Conservation (phyloP, 306 rosid genomes). For the Pyrus communis region DNA sequence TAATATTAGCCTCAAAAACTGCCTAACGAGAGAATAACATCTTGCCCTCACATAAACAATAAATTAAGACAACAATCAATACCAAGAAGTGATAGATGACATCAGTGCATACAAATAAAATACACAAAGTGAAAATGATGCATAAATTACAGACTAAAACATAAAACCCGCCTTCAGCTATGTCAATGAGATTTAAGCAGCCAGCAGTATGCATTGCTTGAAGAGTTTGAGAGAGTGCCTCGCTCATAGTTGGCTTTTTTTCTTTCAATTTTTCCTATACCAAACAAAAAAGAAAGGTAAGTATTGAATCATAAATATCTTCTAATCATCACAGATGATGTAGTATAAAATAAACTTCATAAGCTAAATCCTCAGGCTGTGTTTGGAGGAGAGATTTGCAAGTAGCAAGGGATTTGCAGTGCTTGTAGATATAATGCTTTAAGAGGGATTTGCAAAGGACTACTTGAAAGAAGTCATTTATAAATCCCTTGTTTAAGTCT, state of each 20-base stretch:
- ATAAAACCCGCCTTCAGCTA: conserved; percentile 76
- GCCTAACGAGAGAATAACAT: neutral
- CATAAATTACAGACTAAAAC: neutral
- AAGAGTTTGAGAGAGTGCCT: conserved; percentile 78
- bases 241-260: conserved; percentile 73
- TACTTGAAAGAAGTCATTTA: neutral
- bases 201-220: conserved; percentile 94
- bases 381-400: neutral
- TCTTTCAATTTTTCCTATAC: conserved; percentile 93
- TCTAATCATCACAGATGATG: neutral
- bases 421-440: neutral
- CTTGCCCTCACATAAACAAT: neutral
- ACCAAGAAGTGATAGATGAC: neutral
- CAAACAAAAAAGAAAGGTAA: conserved; percentile 1
- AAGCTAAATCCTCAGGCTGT: neutral
- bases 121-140: neutral
- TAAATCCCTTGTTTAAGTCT: neutral
- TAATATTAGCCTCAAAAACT: conserved; percentile 7
- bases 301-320: neutral
- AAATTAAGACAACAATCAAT: neutral
- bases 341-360: neutral
- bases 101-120: neutral
- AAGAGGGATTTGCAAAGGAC: neutral
- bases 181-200: conserved; percentile 66
- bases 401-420: neutral